Evolutionary conservation across 352 stramenopile genomes (phyloP).

Genomic region (Phytopythium aichiense): DNA sequence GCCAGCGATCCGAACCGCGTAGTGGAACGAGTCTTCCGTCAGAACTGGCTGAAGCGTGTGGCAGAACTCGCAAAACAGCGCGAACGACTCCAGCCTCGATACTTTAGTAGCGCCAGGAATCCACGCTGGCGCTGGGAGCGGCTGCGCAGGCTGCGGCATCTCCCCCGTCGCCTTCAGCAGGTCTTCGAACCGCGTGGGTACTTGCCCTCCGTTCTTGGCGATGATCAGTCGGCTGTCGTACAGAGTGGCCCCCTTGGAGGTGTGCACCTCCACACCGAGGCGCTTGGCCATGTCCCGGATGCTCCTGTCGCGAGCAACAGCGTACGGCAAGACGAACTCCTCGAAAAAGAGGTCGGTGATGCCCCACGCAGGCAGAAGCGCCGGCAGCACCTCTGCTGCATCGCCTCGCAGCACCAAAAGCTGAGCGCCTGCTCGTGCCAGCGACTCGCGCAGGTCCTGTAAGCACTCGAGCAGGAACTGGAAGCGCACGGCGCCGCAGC

Average conservation of each 20-base stretch:
- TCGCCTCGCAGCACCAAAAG: conserved; percentile 59
- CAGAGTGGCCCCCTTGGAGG: conserved; percentile 41
- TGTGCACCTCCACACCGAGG: conserved; percentile 31
- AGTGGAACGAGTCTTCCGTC: neutral
- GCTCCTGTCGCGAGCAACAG: conserved; percentile 34
- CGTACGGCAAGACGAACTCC: conserved; percentile 48
- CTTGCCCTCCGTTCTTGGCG: conserved; percentile 32
- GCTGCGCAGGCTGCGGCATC: conserved; percentile 46
- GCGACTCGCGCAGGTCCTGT: conserved; percentile 53
- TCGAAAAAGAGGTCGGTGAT: conserved; percentile 76
- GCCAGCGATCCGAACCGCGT: neutral
- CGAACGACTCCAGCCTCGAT: conserved; percentile 24
- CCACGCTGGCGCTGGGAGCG: conserved; percentile 24
- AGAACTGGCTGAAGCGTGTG: conserved; percentile 5
- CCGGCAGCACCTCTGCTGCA: conserved; percentile 44
- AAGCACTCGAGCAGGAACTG: conserved; percentile 94
- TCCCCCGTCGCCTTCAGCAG: conserved; percentile 53
- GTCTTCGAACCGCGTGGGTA: conserved; percentile 44
- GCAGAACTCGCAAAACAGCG: conserved; percentile 24
- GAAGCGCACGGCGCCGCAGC: conserved; percentile 62
- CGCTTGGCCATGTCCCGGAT: conserved; percentile 32
- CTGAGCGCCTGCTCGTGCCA: conserved; percentile 27
- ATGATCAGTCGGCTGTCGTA: conserved; percentile 59
- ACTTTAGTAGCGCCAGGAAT: conserved; percentile 19
- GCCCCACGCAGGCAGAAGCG: conserved; percentile 48